Conservation (phyloP, 208 protist genomes). For the Trypanosoma melophagium region DNA sequence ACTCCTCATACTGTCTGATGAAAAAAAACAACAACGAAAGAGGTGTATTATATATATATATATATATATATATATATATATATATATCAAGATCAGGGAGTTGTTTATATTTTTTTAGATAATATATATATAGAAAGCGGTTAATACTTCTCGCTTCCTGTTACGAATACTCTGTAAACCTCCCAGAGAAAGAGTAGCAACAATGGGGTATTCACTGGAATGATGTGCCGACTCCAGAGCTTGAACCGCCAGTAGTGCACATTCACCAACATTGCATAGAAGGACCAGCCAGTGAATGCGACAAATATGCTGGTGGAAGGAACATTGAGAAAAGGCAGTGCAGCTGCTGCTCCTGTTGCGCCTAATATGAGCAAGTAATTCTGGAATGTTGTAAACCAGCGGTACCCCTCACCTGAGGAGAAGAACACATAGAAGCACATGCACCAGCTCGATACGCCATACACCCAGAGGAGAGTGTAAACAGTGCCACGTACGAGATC, state of each 20-base stretch:
- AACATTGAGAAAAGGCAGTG: slow-evolving; percentile 41
- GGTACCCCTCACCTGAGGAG: slow-evolving; percentile 75
- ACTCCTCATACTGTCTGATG: too few relatives aligned
- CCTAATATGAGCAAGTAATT: slow-evolving; percentile 80
- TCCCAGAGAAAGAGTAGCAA: slow-evolving; percentile 37
- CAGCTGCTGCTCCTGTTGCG: slow-evolving; percentile 48
- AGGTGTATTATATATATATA: too few relatives aligned
- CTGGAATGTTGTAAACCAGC: slow-evolving; percentile 76
- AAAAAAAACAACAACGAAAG: too few relatives aligned
- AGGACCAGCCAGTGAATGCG: slow-evolving; percentile 71
- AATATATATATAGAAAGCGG: slow-evolving; percentile 16
- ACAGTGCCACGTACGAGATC: slow-evolving; percentile 13
- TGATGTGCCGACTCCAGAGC: slow-evolving; percentile 68
- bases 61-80: too few relatives aligned
- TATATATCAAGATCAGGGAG: too few relatives aligned
- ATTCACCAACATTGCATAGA: slow-evolving; percentile 79
- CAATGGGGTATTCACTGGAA: slow-evolving; percentile 71
- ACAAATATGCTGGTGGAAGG: slow-evolving; percentile 58
- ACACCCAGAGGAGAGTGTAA: slow-evolving; percentile 60
- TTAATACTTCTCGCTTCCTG: background rate
- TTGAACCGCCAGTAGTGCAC: slow-evolving; percentile 69
- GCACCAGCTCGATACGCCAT: slow-evolving; percentile 82
- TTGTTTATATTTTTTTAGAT: too few relatives aligned
- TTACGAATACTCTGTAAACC: slow-evolving; percentile 18
- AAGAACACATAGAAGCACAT: slow-evolving; percentile 90